phyloP scores from a whole-genome alignment of 495 filamentous ascomycete species.

The Aspergillus panamensis region DNA sequence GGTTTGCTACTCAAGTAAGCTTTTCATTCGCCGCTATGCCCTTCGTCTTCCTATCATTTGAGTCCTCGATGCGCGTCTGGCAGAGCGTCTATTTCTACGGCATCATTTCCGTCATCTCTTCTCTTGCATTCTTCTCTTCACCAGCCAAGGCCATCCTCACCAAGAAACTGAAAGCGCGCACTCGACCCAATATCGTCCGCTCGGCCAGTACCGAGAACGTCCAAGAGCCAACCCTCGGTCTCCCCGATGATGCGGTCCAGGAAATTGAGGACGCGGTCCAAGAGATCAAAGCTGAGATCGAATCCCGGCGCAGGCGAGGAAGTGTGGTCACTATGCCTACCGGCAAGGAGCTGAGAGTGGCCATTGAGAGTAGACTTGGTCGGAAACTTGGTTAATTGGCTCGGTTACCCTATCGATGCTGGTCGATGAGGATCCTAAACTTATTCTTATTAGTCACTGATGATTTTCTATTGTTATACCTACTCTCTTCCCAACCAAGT shows the following conservation, averaged over 20 bases:
- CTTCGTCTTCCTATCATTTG: constrained; percentile 75
- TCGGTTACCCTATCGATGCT: not conserved
- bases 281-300: constrained; percentile 70
- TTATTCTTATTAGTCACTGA: not conserved
- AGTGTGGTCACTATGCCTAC: constrained; percentile 46
- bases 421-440: too few species aligned
- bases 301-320: constrained; percentile 55
- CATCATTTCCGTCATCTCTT: constrained; percentile 58
- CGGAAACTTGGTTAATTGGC: constrained; percentile 28
- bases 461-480: not conserved
- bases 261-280: constrained; percentile 77
- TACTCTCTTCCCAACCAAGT: not conserved
- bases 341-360: constrained; percentile 43
- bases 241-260: constrained; percentile 69
- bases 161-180: constrained; percentile 57
- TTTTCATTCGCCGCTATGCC: constrained; percentile 80
- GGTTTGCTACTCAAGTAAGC: constrained; percentile 73
- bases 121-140: constrained; percentile 73
- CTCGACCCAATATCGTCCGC: constrained; percentile 30
- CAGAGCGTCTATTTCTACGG: constrained; percentile 85
- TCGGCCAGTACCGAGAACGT: constrained; percentile 32
- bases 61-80: constrained; percentile 69
- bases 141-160: constrained; percentile 64
- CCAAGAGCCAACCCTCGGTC: constrained; percentile 63
- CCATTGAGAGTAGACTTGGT: constrained; percentile 46